Percentiles rank a stretch among this genome's conserved stretches.
Evolutionary conservation across 176 grass and related monocot genomes (phyloP).

Genomic region (Lolium multiflorum): DNA sequence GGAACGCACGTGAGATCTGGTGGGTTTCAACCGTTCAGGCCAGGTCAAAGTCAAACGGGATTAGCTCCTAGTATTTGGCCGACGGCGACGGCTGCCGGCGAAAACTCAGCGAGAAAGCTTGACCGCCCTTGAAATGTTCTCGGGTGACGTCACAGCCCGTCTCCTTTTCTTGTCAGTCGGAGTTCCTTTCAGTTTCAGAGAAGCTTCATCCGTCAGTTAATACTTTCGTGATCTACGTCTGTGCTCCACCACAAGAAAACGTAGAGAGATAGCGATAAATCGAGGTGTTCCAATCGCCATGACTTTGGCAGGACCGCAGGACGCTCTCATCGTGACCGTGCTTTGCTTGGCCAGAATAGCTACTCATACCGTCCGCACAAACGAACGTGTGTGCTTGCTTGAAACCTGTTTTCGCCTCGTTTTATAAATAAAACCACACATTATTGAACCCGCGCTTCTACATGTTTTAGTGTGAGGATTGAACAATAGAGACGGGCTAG

Average conservation of each 20-base stretch:
- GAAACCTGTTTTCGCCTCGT: too few species aligned
- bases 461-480: neutral
- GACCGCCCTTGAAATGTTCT: neutral
- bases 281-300: neutral
- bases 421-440: too few species aligned
- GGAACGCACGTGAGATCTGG: slow-evolving; percentile 11
- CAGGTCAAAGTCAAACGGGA: slow-evolving; percentile 36
- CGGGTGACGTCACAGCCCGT: slow-evolving; percentile 4
- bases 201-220: slow-evolving; percentile 6
- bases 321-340: neutral
- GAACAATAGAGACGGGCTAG: neutral
- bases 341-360: slow-evolving; percentile 13
- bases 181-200: slow-evolving; percentile 13
- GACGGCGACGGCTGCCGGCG: neutral
- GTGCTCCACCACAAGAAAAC: slow-evolving; percentile 6
- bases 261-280: neutral
- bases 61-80: neutral
- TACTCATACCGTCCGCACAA: neutral
- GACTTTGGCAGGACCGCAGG: slow-evolving; percentile 1
- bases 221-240: neutral
- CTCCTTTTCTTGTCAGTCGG: neutral
- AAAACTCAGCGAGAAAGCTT: slow-evolving; percentile 23
- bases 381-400: neutral
- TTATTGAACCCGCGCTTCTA: too few species aligned
- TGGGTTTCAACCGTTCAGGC: neutral